A percentile compares a stretch with the other conserved stretches of the same genome.
These are phyloP conservation scores for Colletotrichum costaricense DNA, from an alignment of 2,329 filamentous ascomycete species.

Conservation along the genomic window DNA sequence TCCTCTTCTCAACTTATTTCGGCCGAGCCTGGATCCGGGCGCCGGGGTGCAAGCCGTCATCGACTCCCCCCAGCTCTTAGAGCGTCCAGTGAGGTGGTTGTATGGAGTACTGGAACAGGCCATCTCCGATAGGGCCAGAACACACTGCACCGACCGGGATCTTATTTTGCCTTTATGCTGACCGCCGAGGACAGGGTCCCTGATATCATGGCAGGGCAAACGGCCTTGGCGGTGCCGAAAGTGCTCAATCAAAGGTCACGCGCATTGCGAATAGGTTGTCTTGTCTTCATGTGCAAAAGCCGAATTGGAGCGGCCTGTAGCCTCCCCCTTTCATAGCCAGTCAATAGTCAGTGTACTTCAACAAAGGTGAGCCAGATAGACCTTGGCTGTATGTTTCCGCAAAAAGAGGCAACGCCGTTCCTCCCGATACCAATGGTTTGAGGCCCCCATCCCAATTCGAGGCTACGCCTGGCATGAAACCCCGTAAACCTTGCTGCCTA, in stretches of 20 bases:
- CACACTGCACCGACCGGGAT: background rate
- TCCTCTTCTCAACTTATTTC: background rate
- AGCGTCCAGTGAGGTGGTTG: background rate
- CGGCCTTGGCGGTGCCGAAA: constrained; percentile 1
- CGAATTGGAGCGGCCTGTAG: constrained; percentile 5
- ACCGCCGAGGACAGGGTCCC: background rate
- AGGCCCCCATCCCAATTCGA: constrained; percentile 29
- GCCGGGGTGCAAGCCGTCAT: background rate
- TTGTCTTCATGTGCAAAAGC: constrained; percentile 19
- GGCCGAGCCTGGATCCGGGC: background rate
- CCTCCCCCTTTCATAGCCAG: constrained; percentile 22
- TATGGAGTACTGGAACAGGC: no score
- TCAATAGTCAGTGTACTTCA: constrained; percentile 34
- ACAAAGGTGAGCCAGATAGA: constrained; percentile 28
- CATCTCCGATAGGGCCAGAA: background rate
- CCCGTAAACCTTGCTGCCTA: constrained; percentile 23
- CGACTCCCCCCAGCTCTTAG: background rate
- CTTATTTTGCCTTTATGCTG: background rate
- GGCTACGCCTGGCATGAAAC: constrained; percentile 33
- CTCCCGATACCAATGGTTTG: constrained; percentile 25
- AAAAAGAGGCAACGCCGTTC: constrained; percentile 36
- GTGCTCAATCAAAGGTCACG: constrained; percentile 18
- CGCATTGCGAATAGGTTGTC: constrained; percentile 3
- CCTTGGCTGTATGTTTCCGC: constrained; percentile 28
- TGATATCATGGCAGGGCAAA: constrained; percentile 2